Percentiles rank a stretch among this genome's conserved stretches.
Conservation (phyloP, 164 flowering plant genomes). For the Magnolia sinica region DNA sequence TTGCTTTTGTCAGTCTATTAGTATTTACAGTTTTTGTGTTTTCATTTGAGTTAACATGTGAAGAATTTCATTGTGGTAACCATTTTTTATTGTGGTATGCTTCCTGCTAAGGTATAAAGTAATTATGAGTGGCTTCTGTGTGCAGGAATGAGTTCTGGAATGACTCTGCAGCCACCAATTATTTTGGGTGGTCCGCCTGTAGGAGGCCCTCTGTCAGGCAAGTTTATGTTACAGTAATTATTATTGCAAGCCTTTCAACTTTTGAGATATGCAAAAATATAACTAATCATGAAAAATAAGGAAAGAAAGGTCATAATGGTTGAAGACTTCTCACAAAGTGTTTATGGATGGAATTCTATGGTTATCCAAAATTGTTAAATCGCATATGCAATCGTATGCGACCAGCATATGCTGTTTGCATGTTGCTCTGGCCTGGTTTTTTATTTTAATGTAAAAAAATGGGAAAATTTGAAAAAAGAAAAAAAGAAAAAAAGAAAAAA, state of each 20-base stretch:
- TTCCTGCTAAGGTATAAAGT: background rate
- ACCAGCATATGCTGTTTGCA: no score
- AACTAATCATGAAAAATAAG: background rate
- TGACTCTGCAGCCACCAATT: constrained; percentile 22
- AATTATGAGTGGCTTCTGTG: background rate
- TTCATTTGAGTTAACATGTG: background rate
- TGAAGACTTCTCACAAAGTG: background rate
- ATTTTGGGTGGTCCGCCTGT: constrained; percentile 26
- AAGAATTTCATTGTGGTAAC: background rate
- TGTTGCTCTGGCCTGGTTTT: no score
- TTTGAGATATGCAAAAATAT: background rate
- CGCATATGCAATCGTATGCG: no score
- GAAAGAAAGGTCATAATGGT: background rate
- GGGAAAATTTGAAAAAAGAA: no score
- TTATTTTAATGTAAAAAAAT: no score
- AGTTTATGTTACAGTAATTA: constrained; percentile 7
- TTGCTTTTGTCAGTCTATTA: background rate
- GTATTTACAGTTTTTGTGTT: background rate
- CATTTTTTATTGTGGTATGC: background rate
- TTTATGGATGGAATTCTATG: background rate
- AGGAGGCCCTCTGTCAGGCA: constrained; percentile 39
- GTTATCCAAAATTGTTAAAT: background rate
- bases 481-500: no score
- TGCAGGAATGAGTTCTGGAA: constrained; percentile 15
- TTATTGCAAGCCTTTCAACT: background rate